Percentiles rank a stretch among this genome's conserved stretches.
Evolutionary conservation across 495 filamentous ascomycete species (phyloP).

Genomic region (Aspergillus diversus): DNA sequence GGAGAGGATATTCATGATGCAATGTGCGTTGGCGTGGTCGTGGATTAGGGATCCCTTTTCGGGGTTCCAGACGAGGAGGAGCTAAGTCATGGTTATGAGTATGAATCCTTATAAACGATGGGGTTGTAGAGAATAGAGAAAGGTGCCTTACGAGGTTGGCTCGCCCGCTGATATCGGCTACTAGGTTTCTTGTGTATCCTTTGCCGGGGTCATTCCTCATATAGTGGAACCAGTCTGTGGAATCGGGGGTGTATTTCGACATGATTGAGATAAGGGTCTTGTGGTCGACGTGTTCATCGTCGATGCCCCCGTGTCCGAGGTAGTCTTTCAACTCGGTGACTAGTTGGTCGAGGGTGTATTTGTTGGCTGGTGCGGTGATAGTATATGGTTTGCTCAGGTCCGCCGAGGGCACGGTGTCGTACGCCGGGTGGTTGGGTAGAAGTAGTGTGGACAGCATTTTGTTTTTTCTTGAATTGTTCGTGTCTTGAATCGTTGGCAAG

Average conservation of each 20-base stretch:
- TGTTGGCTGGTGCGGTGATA: not conserved
- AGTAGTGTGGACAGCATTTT: too few species aligned
- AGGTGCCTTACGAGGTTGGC: constrained; percentile 37
- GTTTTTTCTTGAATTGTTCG: too few species aligned
- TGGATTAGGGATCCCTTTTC: constrained; percentile 80
- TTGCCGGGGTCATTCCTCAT: constrained; percentile 42
- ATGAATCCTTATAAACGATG: not conserved
- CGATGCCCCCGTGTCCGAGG: constrained; percentile 36
- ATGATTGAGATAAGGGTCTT: constrained; percentile 30
- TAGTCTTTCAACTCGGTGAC: constrained; percentile 37
- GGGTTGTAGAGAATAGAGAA: not conserved
- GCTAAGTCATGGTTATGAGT: constrained; percentile 41
- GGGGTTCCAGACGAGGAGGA: constrained; percentile 88
- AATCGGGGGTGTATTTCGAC: constrained; percentile 38
- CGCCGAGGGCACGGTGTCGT: not conserved
- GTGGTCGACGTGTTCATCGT: constrained; percentile 25
- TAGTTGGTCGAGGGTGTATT: constrained; percentile 32
- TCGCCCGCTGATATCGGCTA: constrained; percentile 43
- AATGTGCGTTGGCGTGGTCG: constrained; percentile 83
- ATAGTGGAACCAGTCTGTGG: constrained; percentile 38
- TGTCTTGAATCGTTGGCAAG: too few species aligned
- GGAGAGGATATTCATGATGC: constrained; percentile 59
- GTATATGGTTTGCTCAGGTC: constrained; percentile 5
- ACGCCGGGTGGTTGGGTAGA: not conserved
- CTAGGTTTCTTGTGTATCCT: constrained; percentile 43